Evolutionary conservation across 345 rosid genomes (phyloP).

Genomic region (Gossypium bickii): DNA sequence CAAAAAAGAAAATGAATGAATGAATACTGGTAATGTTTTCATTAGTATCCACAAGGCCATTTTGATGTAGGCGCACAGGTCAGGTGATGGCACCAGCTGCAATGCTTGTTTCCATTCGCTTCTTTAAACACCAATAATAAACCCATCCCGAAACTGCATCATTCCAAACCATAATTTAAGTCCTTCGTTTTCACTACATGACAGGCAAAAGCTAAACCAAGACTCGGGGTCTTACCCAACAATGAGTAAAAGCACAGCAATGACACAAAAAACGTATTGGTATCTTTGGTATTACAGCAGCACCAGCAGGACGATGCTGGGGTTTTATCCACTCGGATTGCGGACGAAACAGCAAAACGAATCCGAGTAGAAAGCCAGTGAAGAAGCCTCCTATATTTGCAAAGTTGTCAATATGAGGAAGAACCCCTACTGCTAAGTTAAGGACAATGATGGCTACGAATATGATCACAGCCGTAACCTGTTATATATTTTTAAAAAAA

Average conservation of each 20-base stretch:
- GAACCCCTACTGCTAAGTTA: slow-evolving; percentile 74
- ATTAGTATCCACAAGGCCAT: slow-evolving; percentile 63
- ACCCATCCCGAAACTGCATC: slow-evolving; percentile 59
- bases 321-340: slow-evolving; percentile 69
- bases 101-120: slow-evolving; percentile 72
- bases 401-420: slow-evolving; percentile 91
- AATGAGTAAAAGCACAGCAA: slow-evolving; percentile 45
- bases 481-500: not conserved
- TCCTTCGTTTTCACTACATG: not conserved
- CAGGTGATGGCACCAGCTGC: slow-evolving; percentile 98
- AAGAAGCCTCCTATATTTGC: slow-evolving; percentile 88
- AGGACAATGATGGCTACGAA: slow-evolving; percentile 60
- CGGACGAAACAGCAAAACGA: slow-evolving; percentile 61
- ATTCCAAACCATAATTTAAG: not conserved
- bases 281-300: slow-evolving; percentile 57
- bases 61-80: slow-evolving; percentile 81
- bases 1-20: too few species aligned
- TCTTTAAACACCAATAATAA: slow-evolving; percentile 79
- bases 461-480: slow-evolving; percentile 72
- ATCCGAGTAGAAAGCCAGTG: slow-evolving; percentile 68
- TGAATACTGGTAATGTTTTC: not conserved
- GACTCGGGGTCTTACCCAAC: slow-evolving; percentile 43
- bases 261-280: slow-evolving; percentile 58
- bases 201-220: not conserved
- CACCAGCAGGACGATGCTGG: slow-evolving; percentile 41